Percentiles rank a stretch among this genome's conserved stretches.
Conservation (phyloP, 257 asterid species). For the Penstemon davidsonii region DNA sequence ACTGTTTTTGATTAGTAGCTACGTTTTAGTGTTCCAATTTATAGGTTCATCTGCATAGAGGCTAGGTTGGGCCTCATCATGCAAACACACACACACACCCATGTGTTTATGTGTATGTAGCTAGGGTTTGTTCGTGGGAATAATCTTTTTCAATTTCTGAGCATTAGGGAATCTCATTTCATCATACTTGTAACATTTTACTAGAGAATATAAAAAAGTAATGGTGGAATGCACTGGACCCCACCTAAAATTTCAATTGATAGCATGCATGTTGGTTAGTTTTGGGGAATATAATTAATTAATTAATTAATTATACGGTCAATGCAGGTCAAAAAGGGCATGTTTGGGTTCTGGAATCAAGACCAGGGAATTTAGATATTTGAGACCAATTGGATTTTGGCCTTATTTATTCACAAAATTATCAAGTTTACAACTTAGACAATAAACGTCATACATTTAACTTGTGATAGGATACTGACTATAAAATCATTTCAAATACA, state of each 20-base stretch:
- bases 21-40: no score
- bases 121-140: neutral
- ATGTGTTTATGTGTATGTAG: neutral
- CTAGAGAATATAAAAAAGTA: no score
- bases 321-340: slow-evolving; percentile 4
- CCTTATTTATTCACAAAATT: no score
- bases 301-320: neutral
- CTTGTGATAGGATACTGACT: no score
- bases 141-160: neutral
- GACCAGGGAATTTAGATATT: no score
- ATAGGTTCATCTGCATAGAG: neutral
- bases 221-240: neutral
- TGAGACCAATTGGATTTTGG: no score
- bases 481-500: no score
- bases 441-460: no score
- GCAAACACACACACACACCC: neutral
- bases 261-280: neutral
- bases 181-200: neutral
- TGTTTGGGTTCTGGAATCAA: neutral
- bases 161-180: slow-evolving; percentile 13
- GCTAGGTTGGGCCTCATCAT: neutral
- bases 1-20: no score
- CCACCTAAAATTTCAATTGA: neutral
- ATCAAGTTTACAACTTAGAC: no score
- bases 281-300: neutral